Evolutionary conservation across 1,284 basidiomycete genomes (phyloP).

Genomic region (Volvariella volvacea): DNA sequence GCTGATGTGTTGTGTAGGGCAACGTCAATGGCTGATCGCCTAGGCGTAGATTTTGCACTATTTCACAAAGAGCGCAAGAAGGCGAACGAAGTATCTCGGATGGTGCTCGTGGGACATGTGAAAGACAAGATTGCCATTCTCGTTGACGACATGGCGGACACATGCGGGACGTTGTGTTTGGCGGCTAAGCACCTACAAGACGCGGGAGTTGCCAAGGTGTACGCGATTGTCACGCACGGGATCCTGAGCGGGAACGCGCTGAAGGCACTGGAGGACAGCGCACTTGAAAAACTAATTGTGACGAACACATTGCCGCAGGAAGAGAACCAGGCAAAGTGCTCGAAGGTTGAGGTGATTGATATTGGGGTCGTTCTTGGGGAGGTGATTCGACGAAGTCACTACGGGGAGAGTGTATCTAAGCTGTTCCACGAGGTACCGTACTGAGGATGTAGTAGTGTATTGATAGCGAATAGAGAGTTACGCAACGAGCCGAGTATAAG

Average conservation of each 20-base stretch:
- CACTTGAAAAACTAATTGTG: slow-evolving; percentile 92
- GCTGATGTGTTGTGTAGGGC: slow-evolving; percentile 51
- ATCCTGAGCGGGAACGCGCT: slow-evolving; percentile 91
- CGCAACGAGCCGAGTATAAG: no score
- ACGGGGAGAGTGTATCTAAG: slow-evolving; percentile 79
- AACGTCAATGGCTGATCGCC: slow-evolving; percentile 93
- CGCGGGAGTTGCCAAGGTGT: slow-evolving; percentile 83
- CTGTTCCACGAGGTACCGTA: slow-evolving; percentile 83
- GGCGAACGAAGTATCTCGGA: slow-evolving; percentile 98
- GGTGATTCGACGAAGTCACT: slow-evolving; percentile 90
- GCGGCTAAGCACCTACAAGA: slow-evolving; percentile 88
- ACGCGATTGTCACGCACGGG: slow-evolving; percentile 96
- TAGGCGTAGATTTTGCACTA: slow-evolving; percentile 97
- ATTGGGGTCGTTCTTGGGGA: slow-evolving; percentile 94
- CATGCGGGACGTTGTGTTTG: slow-evolving; percentile 94
- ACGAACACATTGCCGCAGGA: slow-evolving; percentile 97
- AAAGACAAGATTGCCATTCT: slow-evolving; percentile 92
- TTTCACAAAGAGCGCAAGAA: slow-evolving; percentile 99
- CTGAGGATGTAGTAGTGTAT: slow-evolving; percentile 27
- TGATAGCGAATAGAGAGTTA: no score
- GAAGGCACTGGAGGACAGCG: slow-evolving; percentile 62
- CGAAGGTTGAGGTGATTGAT: slow-evolving; percentile 94
- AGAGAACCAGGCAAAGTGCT: slow-evolving; percentile 70
- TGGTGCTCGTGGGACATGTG: slow-evolving; percentile 96
- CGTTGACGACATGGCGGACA: slow-evolving; percentile 99